Percentiles rank a stretch among this genome's conserved stretches.
These are phyloP conservation scores for Quambalaria eucalypti DNA, from an alignment of 1,284 basidiomycete species.

Conservation along the genomic window DNA sequence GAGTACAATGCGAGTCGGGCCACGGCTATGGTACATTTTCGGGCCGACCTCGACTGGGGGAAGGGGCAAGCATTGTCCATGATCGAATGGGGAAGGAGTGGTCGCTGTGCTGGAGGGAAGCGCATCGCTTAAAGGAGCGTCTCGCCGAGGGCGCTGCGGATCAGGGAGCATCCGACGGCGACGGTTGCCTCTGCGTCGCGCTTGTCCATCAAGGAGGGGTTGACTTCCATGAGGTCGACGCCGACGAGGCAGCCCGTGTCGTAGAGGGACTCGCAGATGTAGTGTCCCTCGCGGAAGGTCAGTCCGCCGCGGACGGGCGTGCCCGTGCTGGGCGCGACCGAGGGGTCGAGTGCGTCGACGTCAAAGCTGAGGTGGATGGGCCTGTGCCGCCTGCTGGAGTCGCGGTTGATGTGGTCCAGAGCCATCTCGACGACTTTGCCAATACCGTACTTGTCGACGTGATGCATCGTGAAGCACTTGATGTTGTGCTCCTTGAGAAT, in stretches of 20 bases:
- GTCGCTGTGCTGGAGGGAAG: no score
- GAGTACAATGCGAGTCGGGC: no score
- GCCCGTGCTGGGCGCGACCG: constrained; percentile 88
- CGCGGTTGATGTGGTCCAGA: constrained; percentile 72
- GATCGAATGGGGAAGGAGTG: no score
- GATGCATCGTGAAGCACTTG: constrained; percentile 95
- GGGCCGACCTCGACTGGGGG: no score
- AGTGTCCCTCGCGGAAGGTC: constrained; percentile 85
- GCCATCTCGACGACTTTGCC: constrained; percentile 75
- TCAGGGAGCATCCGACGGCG: constrained; percentile 83
- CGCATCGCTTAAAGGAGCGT: constrained; percentile 20
- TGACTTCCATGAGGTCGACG: constrained; percentile 74
- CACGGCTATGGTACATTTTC: no score
- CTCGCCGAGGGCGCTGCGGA: constrained; percentile 78
- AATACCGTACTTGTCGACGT: constrained; percentile 93
- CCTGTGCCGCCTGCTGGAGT: constrained; percentile 53
- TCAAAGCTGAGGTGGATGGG: constrained; percentile 96
- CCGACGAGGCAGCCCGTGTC: constrained; percentile 88
- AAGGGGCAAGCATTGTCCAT: no score
- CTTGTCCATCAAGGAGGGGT: constrained; percentile 65
- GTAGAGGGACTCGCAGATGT: constrained; percentile 86
- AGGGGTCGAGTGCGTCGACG: constrained; percentile 75
- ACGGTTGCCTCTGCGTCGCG: constrained; percentile 69
- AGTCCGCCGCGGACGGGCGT: constrained; percentile 89
- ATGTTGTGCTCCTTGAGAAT: constrained; percentile 78